These are phyloP conservation scores for Candida nitratophila DNA, from an alignment of 805 yeast genomes.

Conservation along the genomic window DNA sequence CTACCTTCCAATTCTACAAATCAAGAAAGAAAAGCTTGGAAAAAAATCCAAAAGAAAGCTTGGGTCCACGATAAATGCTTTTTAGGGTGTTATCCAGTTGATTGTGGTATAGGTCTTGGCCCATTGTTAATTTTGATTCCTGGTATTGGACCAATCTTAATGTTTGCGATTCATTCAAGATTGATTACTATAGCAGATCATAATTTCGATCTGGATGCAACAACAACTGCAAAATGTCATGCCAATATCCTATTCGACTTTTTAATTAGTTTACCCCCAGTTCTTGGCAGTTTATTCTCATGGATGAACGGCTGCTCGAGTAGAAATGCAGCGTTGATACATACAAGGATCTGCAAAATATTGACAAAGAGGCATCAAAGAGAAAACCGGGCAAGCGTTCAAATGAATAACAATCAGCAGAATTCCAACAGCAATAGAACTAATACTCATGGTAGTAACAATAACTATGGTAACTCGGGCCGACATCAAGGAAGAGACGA, in stretches of 20 bases:
- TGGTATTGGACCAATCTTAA: constrained; percentile 72
- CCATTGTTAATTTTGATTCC: constrained; percentile 67
- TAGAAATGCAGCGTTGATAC: constrained; percentile 78
- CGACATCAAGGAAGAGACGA: background rate
- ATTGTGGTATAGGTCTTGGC: constrained; percentile 72
- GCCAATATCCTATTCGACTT: constrained; percentile 73
- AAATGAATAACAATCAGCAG: background rate
- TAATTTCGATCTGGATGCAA: constrained; percentile 48
- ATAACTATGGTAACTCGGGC: background rate
- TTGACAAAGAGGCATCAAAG: constrained; percentile 9
- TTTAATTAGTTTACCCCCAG: constrained; percentile 68
- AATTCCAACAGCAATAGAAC: no score
- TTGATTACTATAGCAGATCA: constrained; percentile 55
- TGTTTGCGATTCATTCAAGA: constrained; percentile 74
- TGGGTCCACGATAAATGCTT: constrained; percentile 85
- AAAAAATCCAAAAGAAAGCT: constrained; percentile 63
- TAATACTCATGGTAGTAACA: no score
- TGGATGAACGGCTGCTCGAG: constrained; percentile 88
- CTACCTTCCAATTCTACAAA: constrained; percentile 53
- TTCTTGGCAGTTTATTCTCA: constrained; percentile 67
- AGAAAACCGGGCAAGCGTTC: background rate
- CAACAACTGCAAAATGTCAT: constrained; percentile 60
- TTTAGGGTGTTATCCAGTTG: constrained; percentile 69
- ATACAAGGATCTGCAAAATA: constrained; percentile 28
- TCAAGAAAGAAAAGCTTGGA: constrained; percentile 64